phyloP scores from a whole-genome alignment of 2,329 filamentous ascomycete genomes.

The Lanzia echinophila region DNA sequence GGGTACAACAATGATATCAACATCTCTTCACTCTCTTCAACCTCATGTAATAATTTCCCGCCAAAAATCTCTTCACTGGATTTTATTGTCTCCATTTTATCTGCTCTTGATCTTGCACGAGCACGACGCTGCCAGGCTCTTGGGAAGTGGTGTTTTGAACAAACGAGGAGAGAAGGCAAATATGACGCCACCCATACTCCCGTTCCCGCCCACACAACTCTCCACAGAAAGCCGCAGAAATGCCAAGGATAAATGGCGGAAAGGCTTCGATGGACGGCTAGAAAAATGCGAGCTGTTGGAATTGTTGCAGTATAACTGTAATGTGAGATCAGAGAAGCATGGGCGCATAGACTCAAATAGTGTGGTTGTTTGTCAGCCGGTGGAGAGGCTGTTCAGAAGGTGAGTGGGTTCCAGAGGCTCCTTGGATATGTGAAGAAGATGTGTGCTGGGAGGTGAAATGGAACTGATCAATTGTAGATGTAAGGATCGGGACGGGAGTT shows the following conservation, averaged over 20 bases:
- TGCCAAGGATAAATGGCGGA: constrained; percentile 32
- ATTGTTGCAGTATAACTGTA: constrained; percentile 34
- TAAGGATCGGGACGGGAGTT: constrained; percentile 48
- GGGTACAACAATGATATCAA: too few relatives aligned
- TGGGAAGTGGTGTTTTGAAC: background rate
- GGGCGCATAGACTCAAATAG: constrained; percentile 39
- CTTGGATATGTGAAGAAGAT: background rate
- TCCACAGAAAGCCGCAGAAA: constrained; percentile 30
- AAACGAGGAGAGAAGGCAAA: background rate
- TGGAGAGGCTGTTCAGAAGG: constrained; percentile 55
- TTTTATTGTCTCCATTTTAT: constrained; percentile 8
- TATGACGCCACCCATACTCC: constrained; percentile 54
- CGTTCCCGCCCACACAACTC: constrained; percentile 48
- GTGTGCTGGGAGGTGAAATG: constrained; percentile 1
- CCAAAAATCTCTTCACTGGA: constrained; percentile 31
- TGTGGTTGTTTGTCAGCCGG: constrained; percentile 41
- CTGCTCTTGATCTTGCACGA: background rate
- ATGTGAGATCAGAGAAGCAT: constrained; percentile 41
- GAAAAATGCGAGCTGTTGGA: constrained; percentile 36
- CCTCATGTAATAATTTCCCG: constrained; percentile 44
- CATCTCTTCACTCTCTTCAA: constrained; percentile 46
- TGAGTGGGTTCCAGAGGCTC: constrained; percentile 39
- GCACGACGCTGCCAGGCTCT: background rate
- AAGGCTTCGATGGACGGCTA: constrained; percentile 51
- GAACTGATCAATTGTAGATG: constrained; percentile 39